Conservation (phyloP, 2,329 filamentous ascomycete species). For the Ceratocystis ficicola region DNA sequence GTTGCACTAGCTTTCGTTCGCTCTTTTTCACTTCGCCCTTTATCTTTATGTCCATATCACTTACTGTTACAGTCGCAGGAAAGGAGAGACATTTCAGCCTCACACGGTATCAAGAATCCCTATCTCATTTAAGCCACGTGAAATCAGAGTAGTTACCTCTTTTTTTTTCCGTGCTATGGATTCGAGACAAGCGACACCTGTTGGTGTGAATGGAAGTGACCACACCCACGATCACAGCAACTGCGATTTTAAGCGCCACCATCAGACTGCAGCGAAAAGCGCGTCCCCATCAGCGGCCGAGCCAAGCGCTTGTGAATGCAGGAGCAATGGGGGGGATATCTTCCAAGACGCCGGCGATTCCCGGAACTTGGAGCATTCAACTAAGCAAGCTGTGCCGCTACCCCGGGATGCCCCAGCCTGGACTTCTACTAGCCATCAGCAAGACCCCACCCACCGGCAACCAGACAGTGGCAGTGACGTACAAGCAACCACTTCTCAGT, state of each 20-base stretch:
- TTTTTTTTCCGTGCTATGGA: not conserved
- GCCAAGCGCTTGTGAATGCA: no score
- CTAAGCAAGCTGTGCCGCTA: no score
- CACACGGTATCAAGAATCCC: not conserved
- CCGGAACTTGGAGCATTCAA: no score
- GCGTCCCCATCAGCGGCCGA: no score
- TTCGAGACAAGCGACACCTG: not conserved
- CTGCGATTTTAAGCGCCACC: not conserved
- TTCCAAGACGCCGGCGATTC: no score
- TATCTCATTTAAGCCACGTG: not conserved
- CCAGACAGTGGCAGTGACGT: not conserved
- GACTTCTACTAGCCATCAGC: no score
- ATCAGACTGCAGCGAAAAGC: not conserved
- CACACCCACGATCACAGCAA: not conserved
- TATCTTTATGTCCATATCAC: not conserved
- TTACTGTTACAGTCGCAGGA: not conserved
- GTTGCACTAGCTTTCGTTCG: not conserved
- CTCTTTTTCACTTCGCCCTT: not conserved
- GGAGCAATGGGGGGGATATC: no score
- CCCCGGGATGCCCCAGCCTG: no score
- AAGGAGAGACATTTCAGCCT: slow-evolving; percentile 6
- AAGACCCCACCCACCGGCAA: no score
- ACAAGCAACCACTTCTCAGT: not conserved
- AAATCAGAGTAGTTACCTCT: not conserved
- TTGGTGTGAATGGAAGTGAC: not conserved